Base-by-base conservation (phyloP, 306 rosid species). In the Ziziphus jujuba region DNA sequence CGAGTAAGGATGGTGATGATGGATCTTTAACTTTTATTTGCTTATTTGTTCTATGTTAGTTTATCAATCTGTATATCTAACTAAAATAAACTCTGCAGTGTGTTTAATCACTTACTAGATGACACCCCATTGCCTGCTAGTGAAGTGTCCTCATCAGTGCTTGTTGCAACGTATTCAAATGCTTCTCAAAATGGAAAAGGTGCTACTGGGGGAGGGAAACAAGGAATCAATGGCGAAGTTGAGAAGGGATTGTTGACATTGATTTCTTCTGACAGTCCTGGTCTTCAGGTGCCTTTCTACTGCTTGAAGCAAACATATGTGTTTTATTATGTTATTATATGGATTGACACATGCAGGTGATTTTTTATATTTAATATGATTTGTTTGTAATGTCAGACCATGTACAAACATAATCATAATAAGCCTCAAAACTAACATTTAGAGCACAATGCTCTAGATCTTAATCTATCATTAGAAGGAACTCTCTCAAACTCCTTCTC, bases 221-320 rank as follows among this genome's bases (percentile, higher is more conserved):
- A 91, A 48, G 85, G 86, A 63, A 16, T 66, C 21, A 86, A 90
- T 67, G 91, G 85, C 33, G 99, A 93, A 77, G 80, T 80, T 63
- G 99, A 90, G 89, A 93, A 93, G 84, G 99, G 96, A 56, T 79
- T 93, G 84, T 71, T 93, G 80, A 90, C 99, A 17, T 79, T 88
- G 89, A 70, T 93, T 66, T 88, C 87, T 62, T 86, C 96, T 25
- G 99, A 90, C 68, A 74, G 81, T 80, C 90, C 96, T 67, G 97
- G 99, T 83, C 80, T 93, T 63, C 99, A 93, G 99, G 99, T 90
- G 63, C 78, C 45, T 71, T 79, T 69, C 76, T 53, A 31, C 64
- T 77, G 19, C 54, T 77, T 75, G 72, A 66, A 71, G 65, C 44
- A 70, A 50, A 58, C 10, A 24, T 62, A 33, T 16, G n/a, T 56